Evolutionary conservation across 371 early-diverging fungal species (phyloP).

Genomic region (Syncephalis plumigaleata): DNA sequence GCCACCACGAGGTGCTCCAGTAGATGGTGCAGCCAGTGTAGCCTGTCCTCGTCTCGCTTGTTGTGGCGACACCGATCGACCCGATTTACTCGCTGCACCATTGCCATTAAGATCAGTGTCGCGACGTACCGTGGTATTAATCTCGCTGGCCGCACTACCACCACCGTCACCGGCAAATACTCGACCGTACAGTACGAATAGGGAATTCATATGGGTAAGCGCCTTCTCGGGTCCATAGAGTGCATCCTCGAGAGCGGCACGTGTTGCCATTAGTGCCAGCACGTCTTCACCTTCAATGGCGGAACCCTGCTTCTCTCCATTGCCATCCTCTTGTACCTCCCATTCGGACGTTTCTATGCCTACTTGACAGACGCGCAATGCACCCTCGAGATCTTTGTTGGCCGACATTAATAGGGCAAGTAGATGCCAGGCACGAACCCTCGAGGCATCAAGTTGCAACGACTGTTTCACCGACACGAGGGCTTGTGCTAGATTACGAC

Average conservation of each 20-base stretch:
- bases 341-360: constrained; percentile 46
- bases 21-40: too few species aligned
- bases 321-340: constrained; percentile 10
- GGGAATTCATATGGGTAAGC: constrained; percentile 25
- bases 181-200: constrained; percentile 41
- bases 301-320: neutral
- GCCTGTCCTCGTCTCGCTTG: too few species aligned
- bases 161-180: constrained; percentile 18
- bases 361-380: constrained; percentile 52
- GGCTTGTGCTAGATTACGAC: constrained; percentile 57
- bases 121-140: constrained; percentile 6
- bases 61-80: constrained; percentile 5
- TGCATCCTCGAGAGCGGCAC: constrained; percentile 24
- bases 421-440: constrained; percentile 73
- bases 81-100: constrained; percentile 8
- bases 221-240: constrained; percentile 29
- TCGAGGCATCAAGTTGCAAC: constrained; percentile 31
- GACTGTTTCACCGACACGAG: constrained; percentile 38
- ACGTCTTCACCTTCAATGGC: constrained; percentile 29
- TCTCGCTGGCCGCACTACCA: constrained; percentile 4
- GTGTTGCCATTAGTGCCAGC: constrained; percentile 36
- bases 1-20: too few species aligned
- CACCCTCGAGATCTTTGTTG: constrained; percentile 35
- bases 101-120: constrained; percentile 6
- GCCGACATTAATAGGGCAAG: constrained; percentile 57